A percentile compares a stretch with the other conserved stretches of the same genome.
phyloP scores from a whole-genome alignment of 805 yeast genomes.

The Osmozyma mogii region DNA sequence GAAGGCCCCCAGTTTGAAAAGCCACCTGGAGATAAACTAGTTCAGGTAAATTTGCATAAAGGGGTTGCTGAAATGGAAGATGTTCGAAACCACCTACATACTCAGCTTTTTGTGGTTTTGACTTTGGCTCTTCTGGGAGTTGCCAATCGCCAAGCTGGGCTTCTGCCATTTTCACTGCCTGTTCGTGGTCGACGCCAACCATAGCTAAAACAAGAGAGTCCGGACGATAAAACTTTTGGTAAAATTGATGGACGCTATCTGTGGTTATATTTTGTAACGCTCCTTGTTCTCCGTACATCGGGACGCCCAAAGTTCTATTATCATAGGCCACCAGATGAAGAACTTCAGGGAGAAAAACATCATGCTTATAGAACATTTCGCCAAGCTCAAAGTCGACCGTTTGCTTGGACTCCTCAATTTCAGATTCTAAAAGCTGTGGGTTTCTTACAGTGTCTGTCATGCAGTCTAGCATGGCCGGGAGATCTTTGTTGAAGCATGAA shows the following conservation, averaged over 20 bases:
- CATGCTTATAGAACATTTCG: slow-evolving; percentile 79
- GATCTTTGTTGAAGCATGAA: slow-evolving; percentile 82
- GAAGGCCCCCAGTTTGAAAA: slow-evolving; percentile 79
- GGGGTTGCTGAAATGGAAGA: slow-evolving; percentile 30
- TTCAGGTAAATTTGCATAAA: slow-evolving; percentile 53
- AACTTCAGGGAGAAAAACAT: slow-evolving; percentile 80
- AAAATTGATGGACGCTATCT: slow-evolving; percentile 49
- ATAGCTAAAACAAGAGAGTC: slow-evolving; percentile 78
- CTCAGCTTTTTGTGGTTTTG: slow-evolving; percentile 48
- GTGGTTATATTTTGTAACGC: slow-evolving; percentile 48
- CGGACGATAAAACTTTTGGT: slow-evolving; percentile 64
- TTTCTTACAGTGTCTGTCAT: slow-evolving; percentile 69
- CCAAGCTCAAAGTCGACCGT: slow-evolving; percentile 76
- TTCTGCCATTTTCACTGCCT: slow-evolving; percentile 57
- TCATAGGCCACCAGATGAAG: slow-evolving; percentile 76
- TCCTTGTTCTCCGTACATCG: slow-evolving; percentile 74
- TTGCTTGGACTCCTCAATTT: slow-evolving; percentile 61
- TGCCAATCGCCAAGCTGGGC: slow-evolving; percentile 59
- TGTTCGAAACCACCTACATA: slow-evolving; percentile 43
- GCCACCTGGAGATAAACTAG: slow-evolving; percentile 80
- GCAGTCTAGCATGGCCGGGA: slow-evolving; percentile 67
- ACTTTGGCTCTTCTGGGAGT: slow-evolving; percentile 9
- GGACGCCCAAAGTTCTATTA: slow-evolving; percentile 72
- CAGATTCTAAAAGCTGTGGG: slow-evolving; percentile 63
- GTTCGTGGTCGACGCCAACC: slow-evolving; percentile 71